phyloP scores from a whole-genome alignment of 2,329 filamentous ascomycete species.

The Blumeriella jaapii region DNA sequence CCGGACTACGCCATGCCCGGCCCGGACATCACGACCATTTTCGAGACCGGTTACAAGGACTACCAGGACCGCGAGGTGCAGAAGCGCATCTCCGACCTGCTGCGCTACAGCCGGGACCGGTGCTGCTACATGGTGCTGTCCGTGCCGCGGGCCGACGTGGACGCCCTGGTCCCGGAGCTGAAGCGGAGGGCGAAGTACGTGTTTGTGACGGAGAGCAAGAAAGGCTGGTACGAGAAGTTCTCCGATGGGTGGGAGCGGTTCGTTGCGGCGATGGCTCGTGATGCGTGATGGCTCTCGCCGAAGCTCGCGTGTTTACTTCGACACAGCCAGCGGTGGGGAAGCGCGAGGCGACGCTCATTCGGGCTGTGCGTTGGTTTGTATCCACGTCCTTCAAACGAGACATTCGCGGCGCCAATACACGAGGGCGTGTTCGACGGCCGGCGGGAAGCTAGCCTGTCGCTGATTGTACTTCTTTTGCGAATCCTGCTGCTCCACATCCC shows the following conservation, averaged over 20 bases:
- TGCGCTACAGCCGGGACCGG: slow-evolving; percentile 3
- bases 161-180: slow-evolving; percentile 1
- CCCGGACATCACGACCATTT: slow-evolving; percentile 11
- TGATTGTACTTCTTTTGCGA: no score
- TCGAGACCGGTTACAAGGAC: slow-evolving; percentile 5
- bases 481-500: no score
- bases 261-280: slow-evolving; percentile 1
- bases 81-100: slow-evolving; percentile 2
- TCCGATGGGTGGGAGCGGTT: slow-evolving; percentile 3
- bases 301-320: no score
- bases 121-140: slow-evolving; percentile 5
- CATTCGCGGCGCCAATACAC: no score
- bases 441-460: no score
- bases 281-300: no score
- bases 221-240: slow-evolving; percentile 5
- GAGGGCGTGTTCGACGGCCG: no score
- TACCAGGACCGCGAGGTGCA: slow-evolving; percentile 3
- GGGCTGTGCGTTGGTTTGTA: no score
- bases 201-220: slow-evolving; percentile 3
- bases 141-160: slow-evolving; percentile 1
- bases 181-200: slow-evolving; percentile 3
- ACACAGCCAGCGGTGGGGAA: no score
- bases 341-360: background rate
- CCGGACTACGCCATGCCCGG: slow-evolving; percentile 4
- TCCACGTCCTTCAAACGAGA: no score